These are phyloP conservation scores for Thalia dealbata DNA, from an alignment of 176 grass and related monocot genomes.

Conservation along the genomic window DNA sequence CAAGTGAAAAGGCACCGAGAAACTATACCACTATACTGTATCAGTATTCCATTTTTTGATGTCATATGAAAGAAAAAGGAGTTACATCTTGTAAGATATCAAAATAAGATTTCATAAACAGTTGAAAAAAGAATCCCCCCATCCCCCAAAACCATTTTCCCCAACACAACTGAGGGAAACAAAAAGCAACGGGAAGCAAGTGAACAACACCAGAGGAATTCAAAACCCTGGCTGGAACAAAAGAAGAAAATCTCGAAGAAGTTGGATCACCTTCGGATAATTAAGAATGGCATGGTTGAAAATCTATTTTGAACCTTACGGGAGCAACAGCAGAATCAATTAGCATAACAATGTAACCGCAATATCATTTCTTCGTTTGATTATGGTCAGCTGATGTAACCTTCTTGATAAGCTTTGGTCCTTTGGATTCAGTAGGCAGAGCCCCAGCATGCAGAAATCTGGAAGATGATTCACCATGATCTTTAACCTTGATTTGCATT, in stretches of 20 bases:
- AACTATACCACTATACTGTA: slow-evolving; percentile 1
- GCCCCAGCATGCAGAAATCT: slow-evolving; percentile 25
- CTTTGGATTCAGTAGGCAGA: slow-evolving; percentile 12
- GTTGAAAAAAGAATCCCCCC: slow-evolving; percentile 21
- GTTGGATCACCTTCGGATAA: slow-evolving; percentile 1
- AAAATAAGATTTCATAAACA: slow-evolving; percentile 20
- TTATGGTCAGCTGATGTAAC: not conserved
- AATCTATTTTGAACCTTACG: not conserved
- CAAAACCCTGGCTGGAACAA: not conserved
- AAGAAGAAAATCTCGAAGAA: slow-evolving; percentile 7
- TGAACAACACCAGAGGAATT: not conserved
- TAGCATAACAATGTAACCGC: not conserved
- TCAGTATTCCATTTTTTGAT: not conserved
- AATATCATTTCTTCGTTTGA: slow-evolving; percentile 10
- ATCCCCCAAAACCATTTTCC: not conserved
- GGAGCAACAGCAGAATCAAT: not conserved
- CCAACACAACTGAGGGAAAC: slow-evolving; percentile 5
- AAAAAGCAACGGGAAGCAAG: slow-evolving; percentile 10
- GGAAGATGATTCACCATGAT: slow-evolving; percentile 27
- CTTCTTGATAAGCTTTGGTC: slow-evolving; percentile 12
- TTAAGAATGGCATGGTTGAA: not conserved
- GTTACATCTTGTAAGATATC: slow-evolving; percentile 16
- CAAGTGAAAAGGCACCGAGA: not conserved
- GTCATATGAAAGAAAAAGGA: not conserved
- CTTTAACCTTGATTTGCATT: slow-evolving; percentile 51